Percentiles rank a stretch among this genome's conserved stretches.
These are phyloP conservation scores for Ettlia oleoabundans DNA, from an alignment of 139 green algal species.

Conservation along the genomic window DNA sequence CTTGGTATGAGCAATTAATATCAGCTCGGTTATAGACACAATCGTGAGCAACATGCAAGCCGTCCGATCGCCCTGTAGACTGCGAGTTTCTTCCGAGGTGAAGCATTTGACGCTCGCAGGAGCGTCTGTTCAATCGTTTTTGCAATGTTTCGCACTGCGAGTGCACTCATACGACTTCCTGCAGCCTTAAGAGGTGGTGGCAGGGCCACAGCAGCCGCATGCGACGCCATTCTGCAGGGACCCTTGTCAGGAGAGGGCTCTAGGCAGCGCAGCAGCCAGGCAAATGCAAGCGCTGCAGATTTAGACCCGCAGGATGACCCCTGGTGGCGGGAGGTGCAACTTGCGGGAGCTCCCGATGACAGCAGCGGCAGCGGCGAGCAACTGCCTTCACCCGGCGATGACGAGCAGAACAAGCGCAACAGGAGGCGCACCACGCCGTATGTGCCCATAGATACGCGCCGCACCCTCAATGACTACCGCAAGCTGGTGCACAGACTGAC, in stretches of 20 bases:
- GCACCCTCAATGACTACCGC: conserved; percentile 28
- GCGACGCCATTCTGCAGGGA: background rate
- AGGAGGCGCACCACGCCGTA: background rate
- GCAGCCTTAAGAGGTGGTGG: background rate
- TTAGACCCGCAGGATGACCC: background rate
- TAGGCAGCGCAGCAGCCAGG: background rate
- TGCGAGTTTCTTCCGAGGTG: too few species aligned
- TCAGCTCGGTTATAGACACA: background rate
- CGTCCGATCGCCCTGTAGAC: too few species aligned
- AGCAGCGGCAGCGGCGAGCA: background rate
- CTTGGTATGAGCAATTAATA: background rate
- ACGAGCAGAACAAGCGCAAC: background rate
- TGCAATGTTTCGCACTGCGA: background rate
- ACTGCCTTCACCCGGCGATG: background rate
- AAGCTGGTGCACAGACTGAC: conserved; percentile 8
- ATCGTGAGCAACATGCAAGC: too few species aligned
- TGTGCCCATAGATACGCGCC: conserved; percentile 11
- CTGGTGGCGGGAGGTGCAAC: conserved; percentile 11
- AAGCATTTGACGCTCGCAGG: too few species aligned
- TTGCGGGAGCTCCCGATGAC: background rate
- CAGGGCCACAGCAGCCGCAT: background rate
- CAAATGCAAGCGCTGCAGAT: background rate
- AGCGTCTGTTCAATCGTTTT: background rate
- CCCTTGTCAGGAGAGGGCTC: background rate
- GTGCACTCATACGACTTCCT: background rate